A percentile compares a stretch with the other conserved stretches of the same genome.
Conservation (phyloP, 208 protist genomes). For the Acanthamoeba royreba region DNA sequence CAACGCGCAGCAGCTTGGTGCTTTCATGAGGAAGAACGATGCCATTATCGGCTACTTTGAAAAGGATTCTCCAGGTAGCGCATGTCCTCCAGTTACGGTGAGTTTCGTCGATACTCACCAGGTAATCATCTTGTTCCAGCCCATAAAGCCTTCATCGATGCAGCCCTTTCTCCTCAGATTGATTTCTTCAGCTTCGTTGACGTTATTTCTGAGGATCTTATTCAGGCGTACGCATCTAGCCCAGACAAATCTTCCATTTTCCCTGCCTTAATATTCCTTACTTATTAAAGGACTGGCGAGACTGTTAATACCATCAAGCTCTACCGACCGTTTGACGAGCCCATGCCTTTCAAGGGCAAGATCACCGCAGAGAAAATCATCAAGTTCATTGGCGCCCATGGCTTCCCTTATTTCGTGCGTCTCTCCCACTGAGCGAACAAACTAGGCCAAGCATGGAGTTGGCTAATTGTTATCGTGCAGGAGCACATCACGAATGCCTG, state of each 20-base stretch:
- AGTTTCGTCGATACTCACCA: neutral
- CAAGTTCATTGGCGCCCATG: neutral
- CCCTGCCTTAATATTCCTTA: neutral
- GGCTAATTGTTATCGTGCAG: too few relatives aligned
- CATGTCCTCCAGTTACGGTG: neutral
- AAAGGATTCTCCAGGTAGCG: conserved; percentile 12
- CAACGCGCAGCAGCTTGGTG: neutral
- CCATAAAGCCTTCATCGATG: conserved; percentile 31
- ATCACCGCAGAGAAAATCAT: neutral
- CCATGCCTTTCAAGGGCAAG: neutral
- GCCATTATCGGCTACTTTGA: conserved; percentile 37
- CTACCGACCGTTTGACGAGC: conserved; percentile 15
- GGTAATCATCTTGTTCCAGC: neutral
- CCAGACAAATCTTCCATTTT: neutral
- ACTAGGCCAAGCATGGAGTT: too few relatives aligned
- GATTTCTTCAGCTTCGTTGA: neutral
- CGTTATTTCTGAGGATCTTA: neutral
- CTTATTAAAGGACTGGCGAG: neutral
- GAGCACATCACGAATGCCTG: neutral
- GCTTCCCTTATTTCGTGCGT: conserved; percentile 32
- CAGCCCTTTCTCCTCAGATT: neutral
- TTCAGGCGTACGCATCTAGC: neutral
- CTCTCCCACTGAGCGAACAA: too few relatives aligned
- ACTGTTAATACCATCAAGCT: conserved; percentile 15
- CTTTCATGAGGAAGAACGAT: neutral